Percentiles rank a stretch among this genome's conserved stretches.
Evolutionary conservation across 768 basidiomycete genomes (phyloP).

Genomic region (Suillus discolor): DNA sequence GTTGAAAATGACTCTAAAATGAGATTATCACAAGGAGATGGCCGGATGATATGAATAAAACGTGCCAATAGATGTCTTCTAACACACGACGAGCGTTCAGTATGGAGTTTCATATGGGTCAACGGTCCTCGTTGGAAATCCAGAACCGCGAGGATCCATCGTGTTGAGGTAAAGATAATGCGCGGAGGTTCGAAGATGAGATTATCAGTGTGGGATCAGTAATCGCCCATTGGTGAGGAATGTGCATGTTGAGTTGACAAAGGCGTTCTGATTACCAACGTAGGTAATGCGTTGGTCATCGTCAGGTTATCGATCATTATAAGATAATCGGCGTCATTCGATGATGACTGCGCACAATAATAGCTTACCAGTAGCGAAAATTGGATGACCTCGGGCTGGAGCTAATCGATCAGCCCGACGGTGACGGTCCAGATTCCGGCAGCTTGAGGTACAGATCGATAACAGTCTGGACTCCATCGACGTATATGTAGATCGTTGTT

Average conservation of each 20-base stretch:
- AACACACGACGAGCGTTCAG: constrained; percentile 1
- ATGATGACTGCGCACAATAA: neutral
- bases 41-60: constrained; percentile 5
- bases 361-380: neutral
- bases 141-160: constrained; percentile 4
- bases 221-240: neutral
- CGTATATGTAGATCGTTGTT: neutral
- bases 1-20: neutral
- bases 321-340: constrained; percentile 4
- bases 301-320: neutral
- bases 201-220: constrained; percentile 2
- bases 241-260: constrained; percentile 2
- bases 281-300: neutral
- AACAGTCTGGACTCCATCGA: neutral
- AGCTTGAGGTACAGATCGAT: neutral
- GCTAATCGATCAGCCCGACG: neutral
- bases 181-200: constrained; percentile 1
- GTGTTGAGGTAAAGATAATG: neutral
- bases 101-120: neutral
- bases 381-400: neutral
- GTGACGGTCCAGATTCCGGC: neutral
- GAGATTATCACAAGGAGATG: constrained; percentile 5
- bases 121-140: neutral
- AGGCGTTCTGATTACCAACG: neutral
- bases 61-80: neutral